Base-by-base conservation (phyloP, 2,329 filamentous ascomycete genomes). In the Pseudonectria foliicola region DNA sequence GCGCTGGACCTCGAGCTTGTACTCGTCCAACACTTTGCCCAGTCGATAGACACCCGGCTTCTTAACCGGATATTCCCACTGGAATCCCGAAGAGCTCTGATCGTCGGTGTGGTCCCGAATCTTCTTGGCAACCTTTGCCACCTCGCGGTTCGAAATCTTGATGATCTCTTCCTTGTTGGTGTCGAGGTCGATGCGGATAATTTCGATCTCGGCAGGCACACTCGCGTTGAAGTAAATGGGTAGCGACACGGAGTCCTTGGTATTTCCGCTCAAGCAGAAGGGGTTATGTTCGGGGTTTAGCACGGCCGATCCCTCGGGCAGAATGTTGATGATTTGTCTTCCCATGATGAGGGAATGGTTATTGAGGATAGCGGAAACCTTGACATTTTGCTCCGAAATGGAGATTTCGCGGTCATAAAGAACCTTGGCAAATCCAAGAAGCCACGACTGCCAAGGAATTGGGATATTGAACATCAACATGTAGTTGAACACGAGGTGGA, bases 151-250 rank as follows among this genome's bases (percentile, higher is more conserved):
- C 23, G 77, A 72, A 31, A 98, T 75, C 40, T 77, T 79, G 43
- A 96, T 81, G 0, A 77, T 82, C 61, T 95, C 89, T 43, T 89
- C 85, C 37, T 73, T 69, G 44, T 82, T 82, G 3, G 82, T 87
- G 6, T 90, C 82, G 24, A 95, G 72, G 55, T 96, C 90, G 46
- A 86, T 77, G 28, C 90, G 85, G 28, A 89, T 59, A n/a, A 98
- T 66, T 58, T 98, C 89, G 42, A 98, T 87, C 38, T 85, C 75
- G 45, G 88, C 81, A 1, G 92, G 93, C 24, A 83, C 77, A 5
- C 90, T 96, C 43, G 94, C 85, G 60, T 98, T 98, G 66, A 98
- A 89, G 54, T 80, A 83, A 29, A 98, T 85, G 2, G 90, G 92
- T 21, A 98, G 66, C 33, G 74, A 69, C 26, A 80, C 74, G 7